phyloP scores from a whole-genome alignment of 1,284 basidiomycete species.

The Cryptococcus sp. region DNA sequence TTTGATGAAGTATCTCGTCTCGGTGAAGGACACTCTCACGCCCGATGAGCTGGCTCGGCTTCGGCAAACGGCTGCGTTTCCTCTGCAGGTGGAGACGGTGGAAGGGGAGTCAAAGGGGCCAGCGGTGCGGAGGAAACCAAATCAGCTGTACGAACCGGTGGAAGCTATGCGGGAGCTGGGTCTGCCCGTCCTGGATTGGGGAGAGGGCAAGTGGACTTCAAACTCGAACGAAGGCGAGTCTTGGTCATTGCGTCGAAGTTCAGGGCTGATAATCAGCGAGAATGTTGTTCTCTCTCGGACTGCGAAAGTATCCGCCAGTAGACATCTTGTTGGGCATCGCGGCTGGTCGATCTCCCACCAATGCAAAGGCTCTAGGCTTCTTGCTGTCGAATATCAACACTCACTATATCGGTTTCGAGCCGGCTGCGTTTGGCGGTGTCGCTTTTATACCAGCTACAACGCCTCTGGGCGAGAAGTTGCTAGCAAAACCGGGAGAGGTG shows the following conservation, averaged over 20 bases:
- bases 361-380: slow-evolving; percentile 63
- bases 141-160: slow-evolving; percentile 76
- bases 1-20: slow-evolving; percentile 82
- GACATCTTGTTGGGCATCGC: slow-evolving; percentile 63
- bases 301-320: slow-evolving; percentile 67
- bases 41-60: slow-evolving; percentile 66
- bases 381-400: slow-evolving; percentile 63
- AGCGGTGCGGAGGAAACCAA: slow-evolving; percentile 54
- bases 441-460: slow-evolving; percentile 75
- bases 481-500: slow-evolving; percentile 67
- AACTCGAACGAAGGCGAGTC: slow-evolving; percentile 74
- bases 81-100: slow-evolving; percentile 52
- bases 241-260: background rate
- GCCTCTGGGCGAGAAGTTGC: slow-evolving; percentile 49
- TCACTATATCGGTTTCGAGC: slow-evolving; percentile 60
- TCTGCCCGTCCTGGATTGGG: slow-evolving; percentile 85
- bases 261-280: slow-evolving; percentile 55
- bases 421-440: slow-evolving; percentile 55
- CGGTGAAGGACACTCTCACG: slow-evolving; percentile 67
- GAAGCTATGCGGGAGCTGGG: slow-evolving; percentile 67
- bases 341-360: slow-evolving; percentile 46
- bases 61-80: slow-evolving; percentile 74
- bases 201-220: slow-evolving; percentile 68
- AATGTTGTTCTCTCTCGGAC: slow-evolving; percentile 72
- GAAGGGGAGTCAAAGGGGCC: slow-evolving; percentile 33